A percentile compares a stretch with the other conserved stretches of the same genome.
Conservation (phyloP, 2,329 filamentous ascomycete genomes). For the Neonectria coccinea region DNA sequence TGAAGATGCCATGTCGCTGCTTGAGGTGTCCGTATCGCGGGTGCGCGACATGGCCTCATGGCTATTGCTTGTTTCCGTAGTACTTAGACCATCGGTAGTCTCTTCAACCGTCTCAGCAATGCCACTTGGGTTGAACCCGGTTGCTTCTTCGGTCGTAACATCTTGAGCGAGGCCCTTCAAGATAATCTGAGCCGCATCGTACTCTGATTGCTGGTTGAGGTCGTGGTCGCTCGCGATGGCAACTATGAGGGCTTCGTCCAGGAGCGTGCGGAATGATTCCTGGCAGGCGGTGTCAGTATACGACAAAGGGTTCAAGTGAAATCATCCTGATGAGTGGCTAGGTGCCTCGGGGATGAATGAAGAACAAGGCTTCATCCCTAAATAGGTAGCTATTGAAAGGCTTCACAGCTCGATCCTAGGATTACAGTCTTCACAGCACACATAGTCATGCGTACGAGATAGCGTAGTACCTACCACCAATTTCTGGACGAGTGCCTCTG, state of each 20-base stretch:
- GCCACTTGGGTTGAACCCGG: conserved; percentile 83
- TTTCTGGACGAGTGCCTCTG: conserved; percentile 42
- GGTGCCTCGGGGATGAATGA: background rate
- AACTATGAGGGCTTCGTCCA: conserved; percentile 83
- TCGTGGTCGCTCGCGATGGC: conserved; percentile 82
- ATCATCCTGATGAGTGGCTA: background rate
- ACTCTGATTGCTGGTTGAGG: conserved; percentile 63
- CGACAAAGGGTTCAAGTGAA: background rate
- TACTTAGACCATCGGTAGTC: conserved; percentile 39
- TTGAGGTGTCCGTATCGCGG: conserved; percentile 47
- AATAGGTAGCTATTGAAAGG: background rate
- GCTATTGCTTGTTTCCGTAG: conserved; percentile 45
- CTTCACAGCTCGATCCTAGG: background rate
- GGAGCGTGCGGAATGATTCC: conserved; percentile 77
- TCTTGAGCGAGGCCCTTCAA: conserved; percentile 74
- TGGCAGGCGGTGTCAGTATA: conserved; percentile 50
- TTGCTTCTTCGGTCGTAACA: conserved; percentile 75
- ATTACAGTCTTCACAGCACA: background rate
- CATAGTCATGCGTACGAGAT: background rate
- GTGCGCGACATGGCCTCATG: conserved; percentile 44
- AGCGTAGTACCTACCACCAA: conserved; percentile 46
- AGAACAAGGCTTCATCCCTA: background rate
- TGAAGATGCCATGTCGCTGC: conserved; percentile 43
- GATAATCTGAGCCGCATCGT: conserved; percentile 66
- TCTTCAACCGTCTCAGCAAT: conserved; percentile 61